phyloP scores from a whole-genome alignment of 768 basidiomycete genomes.

The Clathrus columnatus region DNA sequence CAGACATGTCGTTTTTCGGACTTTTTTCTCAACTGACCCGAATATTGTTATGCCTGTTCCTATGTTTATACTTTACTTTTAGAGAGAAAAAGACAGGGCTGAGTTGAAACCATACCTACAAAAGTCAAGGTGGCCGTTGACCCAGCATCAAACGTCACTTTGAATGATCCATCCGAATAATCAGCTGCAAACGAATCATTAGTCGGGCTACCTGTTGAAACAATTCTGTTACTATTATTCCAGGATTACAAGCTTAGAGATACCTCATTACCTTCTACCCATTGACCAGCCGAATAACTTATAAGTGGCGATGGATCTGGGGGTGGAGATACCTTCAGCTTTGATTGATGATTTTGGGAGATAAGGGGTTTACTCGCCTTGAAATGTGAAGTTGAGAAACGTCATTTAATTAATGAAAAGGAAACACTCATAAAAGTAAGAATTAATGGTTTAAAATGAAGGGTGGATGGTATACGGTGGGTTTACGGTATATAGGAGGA shows the following conservation, averaged over 20 bases:
- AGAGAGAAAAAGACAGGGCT: neutral
- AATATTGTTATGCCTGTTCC: neutral
- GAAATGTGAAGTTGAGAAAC: too few relatives aligned
- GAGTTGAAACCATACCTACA: neutral
- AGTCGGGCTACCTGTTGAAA: neutral
- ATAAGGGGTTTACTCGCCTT: too few relatives aligned
- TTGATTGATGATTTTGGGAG: too few relatives aligned
- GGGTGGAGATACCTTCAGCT: too few relatives aligned
- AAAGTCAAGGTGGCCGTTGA: neutral
- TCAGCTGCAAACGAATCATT: too few relatives aligned
- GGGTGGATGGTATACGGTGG: too few relatives aligned
- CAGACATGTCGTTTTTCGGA: neutral
- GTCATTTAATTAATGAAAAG: too few relatives aligned
- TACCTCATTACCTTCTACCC: neutral
- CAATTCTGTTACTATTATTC: neutral
- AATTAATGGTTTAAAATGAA: too few relatives aligned
- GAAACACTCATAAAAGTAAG: too few relatives aligned
- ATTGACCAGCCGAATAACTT: neutral
- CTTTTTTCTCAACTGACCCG: neutral
- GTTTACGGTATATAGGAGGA: too few relatives aligned
- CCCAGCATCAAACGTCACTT: neutral
- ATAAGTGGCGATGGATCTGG: neutral
- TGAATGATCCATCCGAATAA: neutral
- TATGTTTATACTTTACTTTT: neutral
- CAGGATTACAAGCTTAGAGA: neutral